Evolutionary conservation across 306 rosid genomes (phyloP).

Genomic region (Acacia confusa): DNA sequence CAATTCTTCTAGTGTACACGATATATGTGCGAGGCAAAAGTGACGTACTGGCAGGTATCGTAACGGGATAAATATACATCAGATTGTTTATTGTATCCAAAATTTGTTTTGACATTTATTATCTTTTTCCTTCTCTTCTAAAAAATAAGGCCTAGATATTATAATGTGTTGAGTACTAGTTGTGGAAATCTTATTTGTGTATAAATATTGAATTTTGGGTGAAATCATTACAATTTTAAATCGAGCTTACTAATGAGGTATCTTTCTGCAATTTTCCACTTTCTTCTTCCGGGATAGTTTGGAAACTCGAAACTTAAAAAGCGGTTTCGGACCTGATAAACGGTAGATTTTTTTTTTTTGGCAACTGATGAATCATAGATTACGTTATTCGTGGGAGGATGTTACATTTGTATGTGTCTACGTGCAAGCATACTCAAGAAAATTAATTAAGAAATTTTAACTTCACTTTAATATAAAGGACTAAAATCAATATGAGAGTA

Average conservation of each 20-base stretch:
- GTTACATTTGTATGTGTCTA: not conserved
- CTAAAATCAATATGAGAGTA: no score
- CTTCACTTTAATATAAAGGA: no score
- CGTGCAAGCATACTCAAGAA: no score
- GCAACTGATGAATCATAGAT: not conserved
- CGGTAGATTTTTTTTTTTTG: no score
- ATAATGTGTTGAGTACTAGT: not conserved
- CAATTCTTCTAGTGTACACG: conserved; percentile 89
- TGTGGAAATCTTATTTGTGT: conserved; percentile 35
- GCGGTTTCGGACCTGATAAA: not conserved
- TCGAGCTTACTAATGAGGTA: conserved; percentile 1
- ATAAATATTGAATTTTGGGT: conserved; percentile 44
- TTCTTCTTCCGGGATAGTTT: not conserved
- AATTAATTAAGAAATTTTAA: no score
- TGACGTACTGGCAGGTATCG: conserved; percentile 87
- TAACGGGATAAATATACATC: conserved; percentile 58
- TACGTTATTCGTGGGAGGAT: not conserved
- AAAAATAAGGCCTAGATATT: not conserved
- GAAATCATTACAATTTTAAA: conserved; percentile 31
- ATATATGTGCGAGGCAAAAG: conserved; percentile 88
- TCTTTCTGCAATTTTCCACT: conserved; percentile 6
- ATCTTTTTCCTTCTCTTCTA: not conserved
- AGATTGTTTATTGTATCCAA: conserved; percentile 28
- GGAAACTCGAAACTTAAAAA: conserved; percentile 5
- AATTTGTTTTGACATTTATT: conserved; percentile 30